phyloP scores from a whole-genome alignment of 208 protist genomes.

The Naegleria gruberi region DNA sequence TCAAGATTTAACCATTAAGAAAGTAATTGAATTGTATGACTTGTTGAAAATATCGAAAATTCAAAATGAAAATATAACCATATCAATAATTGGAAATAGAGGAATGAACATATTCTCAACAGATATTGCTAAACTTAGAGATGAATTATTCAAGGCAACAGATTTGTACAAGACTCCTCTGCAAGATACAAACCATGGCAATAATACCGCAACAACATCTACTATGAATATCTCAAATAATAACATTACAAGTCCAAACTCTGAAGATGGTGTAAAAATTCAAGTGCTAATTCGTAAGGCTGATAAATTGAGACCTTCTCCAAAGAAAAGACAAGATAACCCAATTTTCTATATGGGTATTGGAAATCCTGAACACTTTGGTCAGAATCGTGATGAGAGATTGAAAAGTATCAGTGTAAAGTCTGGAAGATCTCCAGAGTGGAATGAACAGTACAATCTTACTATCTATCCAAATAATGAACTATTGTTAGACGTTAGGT shows the following conservation, averaged over 20 bases:
- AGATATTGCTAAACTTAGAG: not conserved
- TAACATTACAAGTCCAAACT: not conserved
- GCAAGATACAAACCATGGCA: not conserved
- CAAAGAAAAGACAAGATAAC: slow-evolving; percentile 19
- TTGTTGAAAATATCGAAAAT: not conserved
- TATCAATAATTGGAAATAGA: not conserved
- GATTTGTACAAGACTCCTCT: not conserved
- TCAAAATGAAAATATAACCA: not conserved
- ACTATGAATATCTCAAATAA: not conserved
- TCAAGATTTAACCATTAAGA: not conserved
- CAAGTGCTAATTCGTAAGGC: not conserved
- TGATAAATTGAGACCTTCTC: not conserved
- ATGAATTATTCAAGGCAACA: not conserved
- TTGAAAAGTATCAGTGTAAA: slow-evolving; percentile 4
- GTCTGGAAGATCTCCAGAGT: slow-evolving; percentile 7
- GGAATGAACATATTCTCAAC: not conserved
- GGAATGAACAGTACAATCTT: slow-evolving; percentile 26
- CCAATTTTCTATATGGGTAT: slow-evolving; percentile 30
- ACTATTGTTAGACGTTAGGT: slow-evolving; percentile 24
- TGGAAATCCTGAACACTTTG: slow-evolving; percentile 30
- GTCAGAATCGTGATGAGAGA: not conserved
- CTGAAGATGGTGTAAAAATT: no score
- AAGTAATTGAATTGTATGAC: not conserved
- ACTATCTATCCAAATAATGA: slow-evolving; percentile 9
- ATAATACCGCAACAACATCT: not conserved